Evolutionary conservation across 768 basidiomycete species (phyloP), one percentile per base, ranked within the genome.

Genomic region (Phaeolepiota aurea): DNA sequence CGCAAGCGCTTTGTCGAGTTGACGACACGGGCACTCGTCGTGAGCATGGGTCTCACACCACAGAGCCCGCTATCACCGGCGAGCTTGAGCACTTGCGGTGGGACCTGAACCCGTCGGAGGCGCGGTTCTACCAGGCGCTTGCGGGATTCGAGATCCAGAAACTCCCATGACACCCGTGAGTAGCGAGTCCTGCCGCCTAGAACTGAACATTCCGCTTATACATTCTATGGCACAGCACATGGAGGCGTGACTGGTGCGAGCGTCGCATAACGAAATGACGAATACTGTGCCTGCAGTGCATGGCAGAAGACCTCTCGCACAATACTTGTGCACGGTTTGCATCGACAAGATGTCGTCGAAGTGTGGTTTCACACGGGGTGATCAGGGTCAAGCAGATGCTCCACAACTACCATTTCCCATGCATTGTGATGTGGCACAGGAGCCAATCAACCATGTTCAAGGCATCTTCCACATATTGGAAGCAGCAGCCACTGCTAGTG

Each of bases 121-220:
- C 63, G 21, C 49, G 63, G 9, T 59, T 64, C 37, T 64, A 61
- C 42, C 55, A 58, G 31, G 57, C 61, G 0, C 40, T 63, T 5
- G 55, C 55, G 20, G 48, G 57, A n/a, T 61, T 60, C 34, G 54
- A 61, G 42, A 58, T 58, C 16, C 55, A 57, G 21, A 59, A 62
- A 40, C 48, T 61, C 9, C 58, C 60, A n/a, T 62, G 56, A 52
- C 60, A 62, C 45, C 58, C 59, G 63, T 63, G 48, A 25, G 63
- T 52, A n/a, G 16, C 38, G 13, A 11, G 10, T 20, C 21, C 16
- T n/a, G n/a, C n/a, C n/a, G n/a, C 12, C 20, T 32, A 2, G 2
- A 9, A 16, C 23, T n/a, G n/a, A n/a, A n/a, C n/a, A n/a, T n/a
- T n/a, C n/a, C n/a, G n/a, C n/a, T n/a, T 23, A 20, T 20, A n/a